Evolutionary conservation across 768 basidiomycete genomes (phyloP).

Genomic region (Pleurotus salmoneostramineus): DNA sequence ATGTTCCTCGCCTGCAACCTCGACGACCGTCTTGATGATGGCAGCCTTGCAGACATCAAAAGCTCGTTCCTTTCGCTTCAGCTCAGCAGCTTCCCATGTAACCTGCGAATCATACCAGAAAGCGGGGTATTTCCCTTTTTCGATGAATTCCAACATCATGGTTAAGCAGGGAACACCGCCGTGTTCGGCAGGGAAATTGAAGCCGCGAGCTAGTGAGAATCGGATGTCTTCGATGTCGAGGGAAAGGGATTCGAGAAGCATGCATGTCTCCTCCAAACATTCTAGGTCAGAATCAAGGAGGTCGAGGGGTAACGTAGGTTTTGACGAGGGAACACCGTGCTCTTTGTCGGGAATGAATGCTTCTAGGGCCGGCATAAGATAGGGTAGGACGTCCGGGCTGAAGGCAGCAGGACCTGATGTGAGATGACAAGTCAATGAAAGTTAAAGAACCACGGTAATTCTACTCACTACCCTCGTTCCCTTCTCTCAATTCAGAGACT

Average conservation of each 20-base stretch:
- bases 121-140: constrained; percentile 62
- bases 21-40: constrained; percentile 81
- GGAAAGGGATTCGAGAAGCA: constrained; percentile 70
- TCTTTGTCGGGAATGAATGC: constrained; percentile 32
- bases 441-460: not conserved
- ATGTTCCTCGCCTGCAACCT: constrained; percentile 77
- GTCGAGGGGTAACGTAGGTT: constrained; percentile 26
- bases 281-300: constrained; percentile 69
- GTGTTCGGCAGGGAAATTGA: constrained; percentile 55
- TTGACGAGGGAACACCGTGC: constrained; percentile 40
- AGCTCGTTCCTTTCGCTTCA: constrained; percentile 58
- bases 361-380: constrained; percentile 53
- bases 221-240: constrained; percentile 78
- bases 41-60: constrained; percentile 85
- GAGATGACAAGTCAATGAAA: constrained; percentile 1
- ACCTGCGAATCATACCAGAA: constrained; percentile 47
- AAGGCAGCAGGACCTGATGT: constrained; percentile 52
- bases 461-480: constrained; percentile 62
- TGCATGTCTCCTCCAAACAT: constrained; percentile 69
- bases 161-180: constrained; percentile 54
- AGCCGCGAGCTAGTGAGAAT: constrained; percentile 63
- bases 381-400: constrained; percentile 58
- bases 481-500: constrained; percentile 68
- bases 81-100: constrained; percentile 43
- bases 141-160: constrained; percentile 70